phyloP scores from a whole-genome alignment of 306 rosid species.

The Sesbania bispinosa region DNA sequence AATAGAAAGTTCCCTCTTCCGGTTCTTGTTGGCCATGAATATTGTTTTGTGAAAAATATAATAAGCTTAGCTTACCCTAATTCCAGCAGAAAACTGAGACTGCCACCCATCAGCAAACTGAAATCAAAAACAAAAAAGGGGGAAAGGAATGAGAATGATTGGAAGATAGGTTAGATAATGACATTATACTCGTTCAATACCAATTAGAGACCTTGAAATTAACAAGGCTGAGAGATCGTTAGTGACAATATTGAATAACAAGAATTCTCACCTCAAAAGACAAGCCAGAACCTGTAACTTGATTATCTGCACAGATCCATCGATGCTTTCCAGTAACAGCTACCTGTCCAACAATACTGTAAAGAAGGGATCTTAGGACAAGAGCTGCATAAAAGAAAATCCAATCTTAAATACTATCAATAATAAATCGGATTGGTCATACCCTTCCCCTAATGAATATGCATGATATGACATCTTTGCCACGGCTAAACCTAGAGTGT shows the following conservation, averaged over 20 bases:
- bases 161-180: constrained; percentile 6
- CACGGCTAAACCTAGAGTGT: constrained; percentile 76
- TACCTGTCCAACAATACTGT: constrained; percentile 89
- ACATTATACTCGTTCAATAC: background rate
- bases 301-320: constrained; percentile 85
- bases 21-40: background rate
- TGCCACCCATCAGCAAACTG: constrained; percentile 85
- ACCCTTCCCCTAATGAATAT: constrained; percentile 97
- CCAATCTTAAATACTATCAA: background rate
- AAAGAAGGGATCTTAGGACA: constrained; percentile 24
- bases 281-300: constrained; percentile 43
- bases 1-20: background rate
- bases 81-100: constrained; percentile 84
- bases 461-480: constrained; percentile 89
- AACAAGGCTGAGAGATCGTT: background rate
- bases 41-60: background rate
- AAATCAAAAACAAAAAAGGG: constrained; percentile 29
- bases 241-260: constrained; percentile 21
- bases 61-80: constrained; percentile 52
- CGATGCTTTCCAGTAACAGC: constrained; percentile 83
- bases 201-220: constrained; percentile 2
- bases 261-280: constrained; percentile 62
- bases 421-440: constrained; percentile 30
- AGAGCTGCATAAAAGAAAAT: background rate
- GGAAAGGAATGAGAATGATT: constrained; percentile 16